Conservation (phyloP, 345 rosid genomes). For the Eucalyptus pumila region DNA sequence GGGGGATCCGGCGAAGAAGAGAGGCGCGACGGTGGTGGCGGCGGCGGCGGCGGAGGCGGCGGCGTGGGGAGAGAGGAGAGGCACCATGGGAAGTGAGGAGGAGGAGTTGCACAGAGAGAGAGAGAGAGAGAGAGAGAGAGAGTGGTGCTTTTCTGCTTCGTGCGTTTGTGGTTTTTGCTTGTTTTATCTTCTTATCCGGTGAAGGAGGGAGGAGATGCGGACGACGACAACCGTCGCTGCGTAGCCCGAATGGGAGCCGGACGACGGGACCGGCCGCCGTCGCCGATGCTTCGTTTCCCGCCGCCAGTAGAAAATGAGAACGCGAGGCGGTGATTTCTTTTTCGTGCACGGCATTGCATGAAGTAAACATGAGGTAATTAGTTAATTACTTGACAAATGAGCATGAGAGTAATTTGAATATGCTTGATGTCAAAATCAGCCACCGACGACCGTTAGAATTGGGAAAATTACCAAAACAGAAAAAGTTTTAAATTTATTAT, state of each 20-base stretch:
- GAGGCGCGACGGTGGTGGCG: background rate
- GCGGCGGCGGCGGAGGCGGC: background rate
- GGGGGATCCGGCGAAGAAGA: background rate
- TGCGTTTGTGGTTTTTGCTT: background rate
- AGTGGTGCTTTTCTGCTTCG: background rate
- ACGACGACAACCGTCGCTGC: background rate
- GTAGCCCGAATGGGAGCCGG: background rate
- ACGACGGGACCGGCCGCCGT: background rate
- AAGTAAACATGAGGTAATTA: background rate
- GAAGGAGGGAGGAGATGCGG: background rate
- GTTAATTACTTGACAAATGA: background rate
- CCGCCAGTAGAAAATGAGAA: background rate
- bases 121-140: background rate
- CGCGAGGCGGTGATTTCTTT: background rate
- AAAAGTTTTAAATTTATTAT: too few species aligned
- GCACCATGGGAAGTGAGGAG: conserved; percentile 16
- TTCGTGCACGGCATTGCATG: background rate
- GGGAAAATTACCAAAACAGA: too few species aligned
- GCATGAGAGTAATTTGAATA: background rate
- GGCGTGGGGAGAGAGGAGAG: conserved; percentile 11
- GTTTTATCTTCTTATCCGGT: background rate
- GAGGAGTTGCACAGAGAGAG: background rate
- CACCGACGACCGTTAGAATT: background rate
- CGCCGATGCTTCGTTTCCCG: background rate
- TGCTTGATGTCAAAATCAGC: background rate